Evolutionary conservation across 1,284 basidiomycete genomes (phyloP), one percentile per base, ranked within the genome.

Genomic region (Trichosporon asahii): DNA sequence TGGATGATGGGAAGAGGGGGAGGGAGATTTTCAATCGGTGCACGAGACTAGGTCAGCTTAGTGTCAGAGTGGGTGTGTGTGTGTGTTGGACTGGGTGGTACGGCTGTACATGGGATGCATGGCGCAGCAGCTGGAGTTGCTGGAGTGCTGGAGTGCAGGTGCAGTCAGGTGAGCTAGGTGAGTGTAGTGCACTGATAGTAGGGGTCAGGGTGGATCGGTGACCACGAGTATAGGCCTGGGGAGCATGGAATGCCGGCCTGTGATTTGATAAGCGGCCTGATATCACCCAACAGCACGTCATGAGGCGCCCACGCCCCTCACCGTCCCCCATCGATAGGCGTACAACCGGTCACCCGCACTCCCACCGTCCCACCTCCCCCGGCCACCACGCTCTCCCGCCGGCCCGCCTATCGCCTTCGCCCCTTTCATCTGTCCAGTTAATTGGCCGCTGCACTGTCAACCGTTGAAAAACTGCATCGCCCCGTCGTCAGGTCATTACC

Each of bases 271-370:
- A 53, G 21, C 2, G 49, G 49, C 21, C 49, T 53, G 49, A 53
- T 53, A 53, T 53, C 49, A 53, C 49, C 49, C 49, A n/a, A 5
- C 49, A 53, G 49, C 49, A 53, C 49, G 49, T 53, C 49, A 53
- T 53, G 49, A 53, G 49, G 49, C 49, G 49, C 21, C 21, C 21
- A 12, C n/a, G 15, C 46, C 2, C n/a, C n/a, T n/a, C n/a, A n/a
- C n/a, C n/a, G n/a, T n/a, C n/a, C n/a, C 9, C 7, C 21, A 53
- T 4, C 49, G 49, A 53, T 53, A 53, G 49, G 49, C 49, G 49
- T 53, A n/a, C 49, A 0, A 33, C 6, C n/a, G 23, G 31, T 33
- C 31, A 33, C 31, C 31, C 11, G 31, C 11, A 6, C n/a, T n/a
- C n/a, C n/a, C n/a, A n/a, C n/a, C n/a, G n/a, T n/a, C n/a, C n/a